Base-by-base conservation (phyloP, 2,329 filamentous ascomycete genomes). In the Ophiostoma fasciatum region DNA sequence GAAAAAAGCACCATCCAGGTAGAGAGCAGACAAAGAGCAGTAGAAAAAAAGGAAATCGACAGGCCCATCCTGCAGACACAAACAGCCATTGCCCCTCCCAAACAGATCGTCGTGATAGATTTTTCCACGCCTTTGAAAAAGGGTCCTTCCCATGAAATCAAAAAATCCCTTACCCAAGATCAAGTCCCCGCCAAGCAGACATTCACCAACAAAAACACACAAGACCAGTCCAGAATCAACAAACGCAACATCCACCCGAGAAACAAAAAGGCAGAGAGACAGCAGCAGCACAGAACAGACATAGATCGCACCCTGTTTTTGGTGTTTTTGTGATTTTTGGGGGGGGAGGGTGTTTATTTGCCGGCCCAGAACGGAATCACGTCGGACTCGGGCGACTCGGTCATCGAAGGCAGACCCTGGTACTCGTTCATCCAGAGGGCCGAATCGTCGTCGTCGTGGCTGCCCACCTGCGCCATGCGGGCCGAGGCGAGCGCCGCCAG, bases 371-470 rank as follows among this genome's bases (percentile, higher is more conserved):
- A 50, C 1, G 45, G 37, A 2, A 44, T 36, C 37, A 48, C 40
- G 36, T 43, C 50, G 18, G 42, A 45, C 17, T 57, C 55, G 4
- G 53, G 44, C 2, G 48, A 47, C 27, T 57, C 53, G n/a, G 49
- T 50, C 42, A 53, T 46, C 27, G 48, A 46, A 5, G 46, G 41
- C 12, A 51, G 36, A 31, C 47, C 47, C 22, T 46, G 42, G 46
- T 64, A 66, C 34, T 66, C 62, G 26, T 55, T 56, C 51, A 66
- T 59, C 63, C 64, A 69, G 37, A 64, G 61, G 15, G 62, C 15
- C 12, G 13, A 54, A 43, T 70, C 64, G 28, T 68, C 61, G 27
- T 74, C 70, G 9, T 51, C 42, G 18, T 46, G 33, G 1, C 42
- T 15, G 28, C 43, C 46, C 19, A 42, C 40, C 14, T 22, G 30